These are phyloP conservation scores for Scheffersomyces lignicola DNA, from an alignment of 1,139 yeast genomes.

Conservation along the genomic window DNA sequence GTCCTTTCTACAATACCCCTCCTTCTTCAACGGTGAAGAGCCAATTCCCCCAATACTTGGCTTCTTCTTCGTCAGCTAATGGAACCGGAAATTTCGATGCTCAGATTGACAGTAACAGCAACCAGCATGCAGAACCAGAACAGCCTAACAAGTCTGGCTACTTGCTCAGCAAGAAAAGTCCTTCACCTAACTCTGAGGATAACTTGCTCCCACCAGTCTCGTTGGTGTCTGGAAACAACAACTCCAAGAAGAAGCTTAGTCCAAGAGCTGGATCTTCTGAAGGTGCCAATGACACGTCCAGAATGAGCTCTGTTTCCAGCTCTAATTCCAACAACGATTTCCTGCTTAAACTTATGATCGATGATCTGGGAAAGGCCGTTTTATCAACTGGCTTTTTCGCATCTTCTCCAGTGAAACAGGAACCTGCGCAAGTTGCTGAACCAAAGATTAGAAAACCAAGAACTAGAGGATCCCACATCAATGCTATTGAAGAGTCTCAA, in stretches of 20 bases:
- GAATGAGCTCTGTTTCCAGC: neutral
- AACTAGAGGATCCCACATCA: neutral
- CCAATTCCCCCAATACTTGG: neutral
- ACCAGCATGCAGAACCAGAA: neutral
- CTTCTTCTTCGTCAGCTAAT: neutral
- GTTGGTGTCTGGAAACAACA: slow-evolving; percentile 4
- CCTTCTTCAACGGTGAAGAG: slow-evolving; percentile 14
- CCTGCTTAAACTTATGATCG: slow-evolving; percentile 38
- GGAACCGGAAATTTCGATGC: neutral
- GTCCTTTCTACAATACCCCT: slow-evolving; percentile 16
- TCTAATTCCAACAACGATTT: slow-evolving; percentile 20
- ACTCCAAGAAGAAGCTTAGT: neutral
- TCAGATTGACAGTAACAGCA: neutral
- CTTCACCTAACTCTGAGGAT: slow-evolving; percentile 10
- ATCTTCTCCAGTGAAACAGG: slow-evolving; percentile 3
- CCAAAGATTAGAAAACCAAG: neutral
- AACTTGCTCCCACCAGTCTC: slow-evolving; percentile 38
- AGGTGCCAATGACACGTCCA: neutral
- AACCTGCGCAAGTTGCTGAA: neutral
- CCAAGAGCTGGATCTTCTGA: neutral
- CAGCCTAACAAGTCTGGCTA: too few relatives aligned
- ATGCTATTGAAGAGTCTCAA: too few relatives aligned
- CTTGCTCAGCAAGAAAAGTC: too few relatives aligned
- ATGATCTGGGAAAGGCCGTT: slow-evolving; percentile 50
- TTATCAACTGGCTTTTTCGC: slow-evolving; percentile 24